Evolutionary conservation across 768 basidiomycete species (phyloP), one percentile per base, ranked within the genome.

Genomic region (Boletus barrowsii): DNA sequence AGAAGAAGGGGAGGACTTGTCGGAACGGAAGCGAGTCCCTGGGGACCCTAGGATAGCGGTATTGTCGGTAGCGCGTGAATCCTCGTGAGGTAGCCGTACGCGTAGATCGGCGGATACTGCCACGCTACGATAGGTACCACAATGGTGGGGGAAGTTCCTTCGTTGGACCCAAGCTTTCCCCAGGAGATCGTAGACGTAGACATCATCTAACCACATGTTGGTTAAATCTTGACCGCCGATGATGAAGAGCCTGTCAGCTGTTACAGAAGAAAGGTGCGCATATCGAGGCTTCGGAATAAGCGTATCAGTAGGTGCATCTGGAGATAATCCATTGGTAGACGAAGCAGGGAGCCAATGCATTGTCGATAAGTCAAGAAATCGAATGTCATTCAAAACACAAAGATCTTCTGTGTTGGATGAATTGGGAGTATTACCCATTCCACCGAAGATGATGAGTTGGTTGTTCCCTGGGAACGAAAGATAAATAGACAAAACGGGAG

Each of bases 221-320:
- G 83, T 83, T 57, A 97, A 82, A 68, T 98, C 93, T 67, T 99
- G 96, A 0, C 96, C 96, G 6, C 97, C 96, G 47, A 97, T 92
- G 63, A 99, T 81, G 68, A 95, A 88, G 33, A 99, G 79, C 36
- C 86, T 80, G 71, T 90, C 86, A 17, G 87, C 80, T 11, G 91
- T 88, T 41, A 98, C 81, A 3, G 92, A 86, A 14, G 93, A 95
- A 11, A 98, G 79, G 68, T 99, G 96, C 11, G 96, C 96, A 67
- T 98, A 98, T 58, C 97, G 86, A 22, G 93, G 86, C 39, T 87
- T 86, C 3, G 96, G 96, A 11, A 82, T 62, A 6, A 85, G 76
- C 1, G 77, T 67, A 9, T 82, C 80, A 15, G 80, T 64, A 36
- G 74, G 68, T 39, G 68, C 65, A 37, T 63, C 74, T 62, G 32